Conservation (phyloP, 2,329 filamentous ascomycete genomes). For the Claviceps sp. region DNA sequence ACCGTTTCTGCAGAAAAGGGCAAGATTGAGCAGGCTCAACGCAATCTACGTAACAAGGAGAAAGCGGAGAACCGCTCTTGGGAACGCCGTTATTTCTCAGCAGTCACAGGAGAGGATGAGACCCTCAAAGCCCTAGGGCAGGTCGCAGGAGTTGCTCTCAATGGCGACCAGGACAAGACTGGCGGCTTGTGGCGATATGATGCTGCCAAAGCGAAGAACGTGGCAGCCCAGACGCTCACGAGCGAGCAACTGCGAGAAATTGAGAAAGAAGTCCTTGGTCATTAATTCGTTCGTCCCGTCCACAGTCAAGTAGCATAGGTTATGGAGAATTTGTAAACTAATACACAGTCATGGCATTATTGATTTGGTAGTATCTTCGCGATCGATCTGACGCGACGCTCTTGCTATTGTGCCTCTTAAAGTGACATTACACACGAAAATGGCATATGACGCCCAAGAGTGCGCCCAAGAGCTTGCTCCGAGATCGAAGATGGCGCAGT, state of each 20-base stretch:
- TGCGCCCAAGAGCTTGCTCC: too few species aligned
- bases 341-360: neutral
- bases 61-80: constrained; percentile 61
- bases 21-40: constrained; percentile 82
- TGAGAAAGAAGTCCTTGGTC: constrained; percentile 30
- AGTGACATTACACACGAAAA: neutral
- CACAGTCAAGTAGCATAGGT: neutral
- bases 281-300: constrained; percentile 13
- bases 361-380: neutral
- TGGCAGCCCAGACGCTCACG: constrained; percentile 22
- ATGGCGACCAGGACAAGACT: constrained; percentile 46
- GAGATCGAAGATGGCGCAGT: too few species aligned
- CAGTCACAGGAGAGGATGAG: constrained; percentile 29
- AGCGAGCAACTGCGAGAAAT: constrained; percentile 27
- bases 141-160: constrained; percentile 30
- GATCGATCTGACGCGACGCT: neutral
- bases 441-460: too few species aligned
- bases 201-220: constrained; percentile 28
- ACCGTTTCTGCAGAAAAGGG: constrained; percentile 64
- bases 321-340: neutral
- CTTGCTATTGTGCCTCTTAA: neutral
- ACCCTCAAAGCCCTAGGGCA: constrained; percentile 32
- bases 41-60: constrained; percentile 59
- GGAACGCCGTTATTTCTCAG: constrained; percentile 72
- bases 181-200: constrained; percentile 49